These are phyloP conservation scores for Hyaloscypha finlandica DNA, from an alignment of 495 filamentous ascomycete species.

Conservation along the genomic window DNA sequence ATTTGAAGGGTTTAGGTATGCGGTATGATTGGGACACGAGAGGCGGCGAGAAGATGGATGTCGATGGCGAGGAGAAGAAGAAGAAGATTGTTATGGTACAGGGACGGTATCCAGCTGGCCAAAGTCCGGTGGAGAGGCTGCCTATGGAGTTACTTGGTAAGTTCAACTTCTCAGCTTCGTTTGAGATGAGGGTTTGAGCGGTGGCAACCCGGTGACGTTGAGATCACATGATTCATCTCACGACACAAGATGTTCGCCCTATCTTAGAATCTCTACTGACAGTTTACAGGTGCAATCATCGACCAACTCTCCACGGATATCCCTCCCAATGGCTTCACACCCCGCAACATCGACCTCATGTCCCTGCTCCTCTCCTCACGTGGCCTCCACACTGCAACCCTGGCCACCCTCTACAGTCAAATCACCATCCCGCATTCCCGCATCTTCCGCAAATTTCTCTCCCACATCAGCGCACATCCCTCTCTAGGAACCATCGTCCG, in stretches of 20 bases:
- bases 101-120: slow-evolving; percentile 37
- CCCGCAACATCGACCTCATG: slow-evolving; percentile 82
- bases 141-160: slow-evolving; percentile 74
- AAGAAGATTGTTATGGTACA: slow-evolving; percentile 36
- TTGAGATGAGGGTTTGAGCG: slow-evolving; percentile 9
- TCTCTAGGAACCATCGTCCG: slow-evolving; percentile 77
- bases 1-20: slow-evolving; percentile 58
- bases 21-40: slow-evolving; percentile 58
- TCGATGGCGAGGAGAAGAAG: slow-evolving; percentile 33
- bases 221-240: not conserved
- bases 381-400: slow-evolving; percentile 72
- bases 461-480: slow-evolving; percentile 67
- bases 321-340: slow-evolving; percentile 74
- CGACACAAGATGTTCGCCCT: not conserved
- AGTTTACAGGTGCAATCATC: slow-evolving; percentile 68
- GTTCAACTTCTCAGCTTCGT: slow-evolving; percentile 31
- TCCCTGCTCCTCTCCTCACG: slow-evolving; percentile 75
- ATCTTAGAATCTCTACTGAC: slow-evolving; percentile 26
- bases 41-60: slow-evolving; percentile 12
- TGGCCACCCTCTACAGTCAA: slow-evolving; percentile 76
- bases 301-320: slow-evolving; percentile 73
- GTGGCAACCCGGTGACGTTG: not conserved
- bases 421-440: slow-evolving; percentile 86
- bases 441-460: slow-evolving; percentile 83
- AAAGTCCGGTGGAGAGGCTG: slow-evolving; percentile 61